Base-by-base conservation (phyloP, 495 filamentous ascomycete genomes). In the Xylaria curta region DNA sequence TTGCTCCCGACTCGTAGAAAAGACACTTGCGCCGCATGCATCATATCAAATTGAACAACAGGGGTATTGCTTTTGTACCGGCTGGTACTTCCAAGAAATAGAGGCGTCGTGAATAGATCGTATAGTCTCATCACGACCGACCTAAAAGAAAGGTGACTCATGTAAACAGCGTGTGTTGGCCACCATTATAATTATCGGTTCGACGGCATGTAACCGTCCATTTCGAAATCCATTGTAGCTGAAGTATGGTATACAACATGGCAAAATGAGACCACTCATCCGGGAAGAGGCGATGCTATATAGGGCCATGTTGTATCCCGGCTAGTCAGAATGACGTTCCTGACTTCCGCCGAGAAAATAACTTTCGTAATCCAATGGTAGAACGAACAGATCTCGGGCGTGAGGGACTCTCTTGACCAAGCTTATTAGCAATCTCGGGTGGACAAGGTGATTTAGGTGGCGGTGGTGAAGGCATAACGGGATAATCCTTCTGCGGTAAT, bases 301-400 rank as follows among this genome's bases (percentile, higher is more conserved):
- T 28, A 17, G 4, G 2, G 7, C 6, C 26, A 61, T 26, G n/a
- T 33, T 28, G 28, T 44, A 54, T 63, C 36, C 21, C 13, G 3
- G 68, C 36, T 4, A 21, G 12, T 64, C 24, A 70, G 36, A 6
- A 49, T 4, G 68, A 42, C 21, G 60, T 53, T 70, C 56, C 46
- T 4, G 68, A 63, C 28, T 40, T 64, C 36, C 56, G 59, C 13
- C 59, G 68, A 31, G 68, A 70, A n/a, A 70, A 70, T 5, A 70
- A 21, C 38, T 60, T 71, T 44, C 69, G 62, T 19, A 71, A 24
- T 17, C 69, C 69, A 26, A 66, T 36, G 15, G 61, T 66, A 28
- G 69, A 71, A 51, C 69, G 69, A 38, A 62, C 28, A 21, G 69
- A 36, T 9, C 31, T 66, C n/a, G 40, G 61, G 19, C 33, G 51